Conservation (phyloP, 2,329 filamentous ascomycete genomes). For the Dactylella cylindrospora region DNA sequence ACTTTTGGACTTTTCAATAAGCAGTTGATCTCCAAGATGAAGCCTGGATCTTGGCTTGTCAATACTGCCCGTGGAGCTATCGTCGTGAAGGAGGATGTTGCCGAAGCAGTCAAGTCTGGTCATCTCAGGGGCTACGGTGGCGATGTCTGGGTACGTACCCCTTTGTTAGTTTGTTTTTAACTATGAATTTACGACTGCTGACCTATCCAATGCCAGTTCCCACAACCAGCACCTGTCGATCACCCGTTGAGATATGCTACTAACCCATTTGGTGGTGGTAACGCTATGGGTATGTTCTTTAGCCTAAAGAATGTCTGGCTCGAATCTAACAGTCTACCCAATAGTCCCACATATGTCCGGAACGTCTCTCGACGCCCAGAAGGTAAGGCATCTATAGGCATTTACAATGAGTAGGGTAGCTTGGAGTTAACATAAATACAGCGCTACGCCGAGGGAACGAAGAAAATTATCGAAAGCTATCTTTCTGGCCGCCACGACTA, state of each 20-base stretch:
- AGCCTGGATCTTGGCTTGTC: slow-evolving; percentile 93
- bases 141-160: slow-evolving; percentile 47
- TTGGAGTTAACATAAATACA: background rate
- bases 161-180: background rate
- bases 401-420: background rate
- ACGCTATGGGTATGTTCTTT: slow-evolving; percentile 69
- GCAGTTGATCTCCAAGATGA: slow-evolving; percentile 98
- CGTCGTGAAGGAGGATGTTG: slow-evolving; percentile 98
- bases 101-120: slow-evolving; percentile 84
- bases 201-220: slow-evolving; percentile 65
- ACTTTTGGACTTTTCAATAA: slow-evolving; percentile 97
- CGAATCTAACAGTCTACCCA: background rate
- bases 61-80: slow-evolving; percentile 99
- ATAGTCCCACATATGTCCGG: slow-evolving; percentile 93
- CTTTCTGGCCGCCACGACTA: slow-evolving; percentile 86
- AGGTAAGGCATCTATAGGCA: slow-evolving; percentile 50
- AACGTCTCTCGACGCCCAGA: slow-evolving; percentile 96
- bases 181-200: background rate
- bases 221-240: slow-evolving; percentile 90
- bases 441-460: slow-evolving; percentile 82
- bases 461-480: slow-evolving; percentile 89
- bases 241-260: slow-evolving; percentile 89
- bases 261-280: slow-evolving; percentile 94
- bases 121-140: slow-evolving; percentile 81
- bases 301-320: background rate